Percentiles rank a stretch among this genome's conserved stretches.
phyloP scores from a whole-genome alignment of 257 asterid genomes.

The Solanum chmielewskii region DNA sequence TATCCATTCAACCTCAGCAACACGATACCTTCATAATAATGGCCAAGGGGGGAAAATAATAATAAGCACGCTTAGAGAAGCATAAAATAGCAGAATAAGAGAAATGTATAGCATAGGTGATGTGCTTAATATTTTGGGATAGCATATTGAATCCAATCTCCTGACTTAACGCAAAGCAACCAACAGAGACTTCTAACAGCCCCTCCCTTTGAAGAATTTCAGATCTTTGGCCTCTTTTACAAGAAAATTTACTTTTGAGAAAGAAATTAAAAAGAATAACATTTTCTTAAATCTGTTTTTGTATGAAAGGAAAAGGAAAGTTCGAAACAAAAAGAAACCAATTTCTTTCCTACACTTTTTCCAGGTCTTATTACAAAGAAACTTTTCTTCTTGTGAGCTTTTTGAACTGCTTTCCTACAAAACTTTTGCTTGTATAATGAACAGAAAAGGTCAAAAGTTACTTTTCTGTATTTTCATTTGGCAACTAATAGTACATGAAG shows the following conservation, averaged over 20 bases:
- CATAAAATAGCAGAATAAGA: conserved; percentile 3
- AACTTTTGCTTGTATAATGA: neutral
- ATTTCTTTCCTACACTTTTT: neutral
- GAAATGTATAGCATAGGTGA: neutral
- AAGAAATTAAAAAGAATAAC: neutral
- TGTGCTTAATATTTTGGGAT: neutral
- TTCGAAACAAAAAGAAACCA: neutral
- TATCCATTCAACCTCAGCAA: conserved; percentile 95
- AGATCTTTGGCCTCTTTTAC: neutral
- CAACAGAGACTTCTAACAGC: neutral
- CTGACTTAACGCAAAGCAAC: neutral
- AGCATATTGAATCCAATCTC: neutral
- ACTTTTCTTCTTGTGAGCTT: neutral
- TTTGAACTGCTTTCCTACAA: neutral
- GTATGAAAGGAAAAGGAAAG: neutral
- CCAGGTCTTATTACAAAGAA: neutral
- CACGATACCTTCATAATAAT: conserved; percentile 61
- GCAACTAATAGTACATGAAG: neutral
- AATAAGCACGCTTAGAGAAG: neutral
- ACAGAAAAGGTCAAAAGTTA: neutral
- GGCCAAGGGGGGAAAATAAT: neutral
- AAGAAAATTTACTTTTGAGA: neutral
- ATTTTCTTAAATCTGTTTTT: neutral
- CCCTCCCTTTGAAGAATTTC: neutral
- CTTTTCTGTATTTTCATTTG: neutral